A percentile compares a stretch with the other conserved stretches of the same genome.
Evolutionary conservation across 1,284 basidiomycete genomes (phyloP).

Genomic region (Anthracocystis panici-leucophaei): DNA sequence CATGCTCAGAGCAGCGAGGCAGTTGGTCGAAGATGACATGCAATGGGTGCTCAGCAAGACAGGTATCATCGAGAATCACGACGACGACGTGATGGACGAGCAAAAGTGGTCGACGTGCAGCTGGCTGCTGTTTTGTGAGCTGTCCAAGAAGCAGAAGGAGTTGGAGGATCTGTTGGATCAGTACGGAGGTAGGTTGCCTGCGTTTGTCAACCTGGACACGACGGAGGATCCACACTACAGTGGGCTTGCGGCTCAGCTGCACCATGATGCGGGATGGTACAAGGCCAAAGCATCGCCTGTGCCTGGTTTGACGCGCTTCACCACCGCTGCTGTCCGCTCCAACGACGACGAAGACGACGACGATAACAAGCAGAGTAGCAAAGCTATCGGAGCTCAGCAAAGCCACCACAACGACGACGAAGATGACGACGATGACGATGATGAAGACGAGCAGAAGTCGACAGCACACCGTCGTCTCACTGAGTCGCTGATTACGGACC

Average conservation of each 20-base stretch:
- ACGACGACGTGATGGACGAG: slow-evolving; percentile 68
- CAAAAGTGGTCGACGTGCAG: slow-evolving; percentile 67
- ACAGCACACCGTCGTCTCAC: slow-evolving; percentile 27
- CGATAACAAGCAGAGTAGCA: background rate
- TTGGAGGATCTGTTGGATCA: slow-evolving; percentile 53
- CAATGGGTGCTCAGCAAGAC: slow-evolving; percentile 66
- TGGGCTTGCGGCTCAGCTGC: slow-evolving; percentile 46
- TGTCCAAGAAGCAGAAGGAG: slow-evolving; percentile 56
- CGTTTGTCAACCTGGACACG: slow-evolving; percentile 31
- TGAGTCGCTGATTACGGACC: slow-evolving; percentile 53
- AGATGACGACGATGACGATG: slow-evolving; percentile 40
- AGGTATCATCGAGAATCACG: slow-evolving; percentile 66
- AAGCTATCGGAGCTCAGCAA: background rate
- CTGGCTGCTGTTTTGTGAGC: slow-evolving; percentile 63
- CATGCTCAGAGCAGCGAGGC: slow-evolving; percentile 54
- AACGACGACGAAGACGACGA: background rate
- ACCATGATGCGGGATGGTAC: slow-evolving; percentile 50
- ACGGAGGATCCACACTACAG: slow-evolving; percentile 45
- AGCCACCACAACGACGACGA: background rate
- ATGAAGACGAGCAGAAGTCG: slow-evolving; percentile 36
- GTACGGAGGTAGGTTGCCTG: slow-evolving; percentile 34
- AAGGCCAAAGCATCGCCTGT: slow-evolving; percentile 38
- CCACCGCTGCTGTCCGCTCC: background rate
- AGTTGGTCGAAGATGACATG: slow-evolving; percentile 64
- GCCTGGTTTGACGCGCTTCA: slow-evolving; percentile 42